These are phyloP conservation scores for Schoenoplectus tabernaemontani DNA, from an alignment of 202 grass and related monocot genomes.

Conservation along the genomic window DNA sequence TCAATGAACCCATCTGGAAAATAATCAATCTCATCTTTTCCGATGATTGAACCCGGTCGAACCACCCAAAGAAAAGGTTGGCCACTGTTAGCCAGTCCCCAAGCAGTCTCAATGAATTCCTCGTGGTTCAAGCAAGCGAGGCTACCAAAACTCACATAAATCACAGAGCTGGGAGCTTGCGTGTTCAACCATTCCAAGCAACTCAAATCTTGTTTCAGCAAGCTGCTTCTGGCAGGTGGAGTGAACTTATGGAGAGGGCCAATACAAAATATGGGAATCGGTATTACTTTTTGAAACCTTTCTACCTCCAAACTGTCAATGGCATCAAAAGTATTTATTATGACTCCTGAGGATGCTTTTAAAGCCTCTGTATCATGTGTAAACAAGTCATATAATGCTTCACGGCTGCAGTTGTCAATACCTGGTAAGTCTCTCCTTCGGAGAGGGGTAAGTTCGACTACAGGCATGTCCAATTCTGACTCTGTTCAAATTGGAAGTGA, in stretches of 20 bases:
- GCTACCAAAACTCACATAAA: constrained; percentile 31
- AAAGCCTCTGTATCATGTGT: not conserved
- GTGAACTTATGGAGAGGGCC: constrained; percentile 30
- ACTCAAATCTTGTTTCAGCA: not conserved
- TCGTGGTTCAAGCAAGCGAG: not conserved
- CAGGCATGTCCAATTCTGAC: not conserved
- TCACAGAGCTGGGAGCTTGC: constrained; percentile 11
- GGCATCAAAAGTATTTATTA: constrained; percentile 28
- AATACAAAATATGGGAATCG: not conserved
- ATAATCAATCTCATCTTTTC: not conserved
- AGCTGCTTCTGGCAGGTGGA: not conserved
- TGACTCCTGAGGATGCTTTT: constrained; percentile 22
- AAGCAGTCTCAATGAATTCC: constrained; percentile 16
- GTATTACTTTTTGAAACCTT: not conserved
- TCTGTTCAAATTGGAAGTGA: not conserved
- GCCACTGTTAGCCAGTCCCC: constrained; percentile 17
- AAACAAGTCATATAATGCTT: not conserved
- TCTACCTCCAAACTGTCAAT: constrained; percentile 21
- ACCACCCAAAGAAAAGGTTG: constrained; percentile 34
- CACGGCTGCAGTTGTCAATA: not conserved
- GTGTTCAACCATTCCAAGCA: constrained; percentile 25
- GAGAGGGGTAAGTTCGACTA: constrained; percentile 21
- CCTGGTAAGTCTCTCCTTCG: constrained; percentile 9
- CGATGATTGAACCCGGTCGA: not conserved
- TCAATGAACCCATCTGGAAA: constrained; percentile 13